Percentiles rank a stretch among this genome's conserved stretches.
Evolutionary conservation across 176 grass and related monocot species (phyloP).

Genomic region (Oryza meridionalis): DNA sequence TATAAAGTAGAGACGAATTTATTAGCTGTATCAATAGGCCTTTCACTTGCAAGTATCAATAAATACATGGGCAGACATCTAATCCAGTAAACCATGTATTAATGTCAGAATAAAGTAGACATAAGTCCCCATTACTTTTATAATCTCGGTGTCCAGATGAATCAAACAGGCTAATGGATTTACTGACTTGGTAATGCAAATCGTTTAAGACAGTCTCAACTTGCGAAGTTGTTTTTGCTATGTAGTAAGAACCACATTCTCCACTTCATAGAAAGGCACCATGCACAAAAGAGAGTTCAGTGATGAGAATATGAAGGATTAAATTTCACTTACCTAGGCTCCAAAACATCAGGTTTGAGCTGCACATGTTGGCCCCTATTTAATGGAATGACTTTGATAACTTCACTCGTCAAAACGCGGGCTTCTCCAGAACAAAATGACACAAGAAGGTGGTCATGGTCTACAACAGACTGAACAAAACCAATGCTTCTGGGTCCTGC

Average conservation of each 20-base stretch:
- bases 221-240: not conserved
- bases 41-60: conserved; percentile 2
- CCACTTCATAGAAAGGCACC: conserved; percentile 30
- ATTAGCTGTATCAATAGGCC: conserved; percentile 1
- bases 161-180: not conserved
- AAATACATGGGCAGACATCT: conserved; percentile 9
- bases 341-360: conserved; percentile 76
- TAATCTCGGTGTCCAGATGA: conserved; percentile 21
- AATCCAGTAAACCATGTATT: not conserved
- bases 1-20: conserved; percentile 13
- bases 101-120: conserved; percentile 5
- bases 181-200: conserved; percentile 1
- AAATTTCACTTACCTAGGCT: conserved; percentile 76
- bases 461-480: conserved; percentile 85
- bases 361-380: conserved; percentile 99
- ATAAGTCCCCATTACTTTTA: conserved; percentile 1
- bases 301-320: conserved; percentile 8
- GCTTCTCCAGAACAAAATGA: conserved; percentile 99
- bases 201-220: not conserved
- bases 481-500: conserved; percentile 88
- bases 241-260: conserved; percentile 28
- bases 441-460: conserved; percentile 73
- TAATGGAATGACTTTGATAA: conserved; percentile 96
- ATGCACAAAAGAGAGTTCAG: conserved; percentile 4
- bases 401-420: conserved; percentile 80